Conservation (phyloP, 164 flowering plant species). For the Magnolia changhungtana region DNA sequence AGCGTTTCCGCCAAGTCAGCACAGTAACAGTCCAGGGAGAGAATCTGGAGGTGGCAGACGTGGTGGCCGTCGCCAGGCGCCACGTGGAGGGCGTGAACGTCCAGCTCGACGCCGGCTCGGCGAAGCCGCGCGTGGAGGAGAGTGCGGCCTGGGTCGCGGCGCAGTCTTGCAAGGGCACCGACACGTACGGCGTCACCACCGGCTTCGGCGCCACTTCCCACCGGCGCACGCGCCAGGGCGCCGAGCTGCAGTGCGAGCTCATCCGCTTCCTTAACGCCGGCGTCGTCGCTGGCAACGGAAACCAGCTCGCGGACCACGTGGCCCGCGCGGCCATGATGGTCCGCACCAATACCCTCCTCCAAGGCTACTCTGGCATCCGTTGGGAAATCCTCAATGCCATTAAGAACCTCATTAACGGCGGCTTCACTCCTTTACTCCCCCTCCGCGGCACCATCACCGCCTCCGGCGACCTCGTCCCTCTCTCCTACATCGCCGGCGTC, state of each 20-base stretch:
- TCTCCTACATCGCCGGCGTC: conserved; percentile 37
- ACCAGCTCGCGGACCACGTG: conserved; percentile 23
- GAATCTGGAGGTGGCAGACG: conserved; percentile 15
- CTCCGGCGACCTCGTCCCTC: conserved; percentile 40
- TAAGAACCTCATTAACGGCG: conserved; percentile 19
- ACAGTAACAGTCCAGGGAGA: conserved; percentile 9
- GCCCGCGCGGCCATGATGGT: conserved; percentile 42
- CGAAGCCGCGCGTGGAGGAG: conserved; percentile 28
- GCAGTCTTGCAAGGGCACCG: conserved; percentile 31
- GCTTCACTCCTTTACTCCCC: conserved; percentile 27
- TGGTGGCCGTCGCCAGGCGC: conserved; percentile 18
- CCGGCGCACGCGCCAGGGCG: conserved; percentile 33
- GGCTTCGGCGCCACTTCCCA: conserved; percentile 44
- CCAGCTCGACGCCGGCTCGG: conserved; percentile 24
- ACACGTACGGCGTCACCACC: conserved; percentile 40
- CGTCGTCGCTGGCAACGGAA: conserved; percentile 23
- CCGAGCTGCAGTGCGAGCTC: conserved; percentile 36
- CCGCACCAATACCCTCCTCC: conserved; percentile 35
- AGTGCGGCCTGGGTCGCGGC: conserved; percentile 34
- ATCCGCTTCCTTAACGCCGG: conserved; percentile 42
- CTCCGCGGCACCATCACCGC: conserved; percentile 39
- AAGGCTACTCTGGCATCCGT: conserved; percentile 43
- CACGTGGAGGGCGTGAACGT: conserved; percentile 12
- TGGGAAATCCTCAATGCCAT: conserved; percentile 32
- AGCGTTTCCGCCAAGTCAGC: conserved; percentile 8